These are phyloP conservation scores for Dianthus caryophyllus DNA, from an alignment of 148 eudicot species.

Conservation along the genomic window DNA sequence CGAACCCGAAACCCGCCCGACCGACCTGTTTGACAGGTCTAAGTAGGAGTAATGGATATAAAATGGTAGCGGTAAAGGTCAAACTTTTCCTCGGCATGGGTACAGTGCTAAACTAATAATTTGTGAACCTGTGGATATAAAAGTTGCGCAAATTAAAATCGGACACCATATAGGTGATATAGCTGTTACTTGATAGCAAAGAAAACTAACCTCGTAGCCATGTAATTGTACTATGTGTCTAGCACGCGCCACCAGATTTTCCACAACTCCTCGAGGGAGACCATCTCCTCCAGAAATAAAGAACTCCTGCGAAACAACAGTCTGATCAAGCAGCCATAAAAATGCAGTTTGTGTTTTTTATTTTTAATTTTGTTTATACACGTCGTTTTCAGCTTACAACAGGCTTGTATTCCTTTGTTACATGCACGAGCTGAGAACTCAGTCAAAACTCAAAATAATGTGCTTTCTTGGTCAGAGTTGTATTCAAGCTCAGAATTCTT, in stretches of 20 bases:
- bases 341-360: neutral
- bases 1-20: too few relatives aligned
- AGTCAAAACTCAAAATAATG: neutral
- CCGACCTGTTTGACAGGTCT: too few relatives aligned
- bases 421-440: neutral
- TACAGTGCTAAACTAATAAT: too few relatives aligned
- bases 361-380: too few relatives aligned
- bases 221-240: slow-evolving; percentile 75
- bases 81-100: too few relatives aligned
- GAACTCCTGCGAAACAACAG: slow-evolving; percentile 54
- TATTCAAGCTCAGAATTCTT: neutral
- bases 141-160: neutral
- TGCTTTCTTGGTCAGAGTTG: neutral
- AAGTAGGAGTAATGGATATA: too few relatives aligned
- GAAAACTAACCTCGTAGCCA: slow-evolving; percentile 71
- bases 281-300: slow-evolving; percentile 99
- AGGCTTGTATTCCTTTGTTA: too few relatives aligned
- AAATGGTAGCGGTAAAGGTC: too few relatives aligned
- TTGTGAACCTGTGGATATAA: neutral
- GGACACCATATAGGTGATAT: neutral
- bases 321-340: slow-evolving; percentile 3
- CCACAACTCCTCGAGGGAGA: slow-evolving; percentile 97
- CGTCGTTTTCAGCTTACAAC: neutral
- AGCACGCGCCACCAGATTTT: slow-evolving; percentile 73
- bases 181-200: neutral